A percentile compares a stretch with the other conserved stretches of the same genome.
Conservation (phyloP, 176 grass and related monocot genomes). For the Oryza meyeriana region DNA sequence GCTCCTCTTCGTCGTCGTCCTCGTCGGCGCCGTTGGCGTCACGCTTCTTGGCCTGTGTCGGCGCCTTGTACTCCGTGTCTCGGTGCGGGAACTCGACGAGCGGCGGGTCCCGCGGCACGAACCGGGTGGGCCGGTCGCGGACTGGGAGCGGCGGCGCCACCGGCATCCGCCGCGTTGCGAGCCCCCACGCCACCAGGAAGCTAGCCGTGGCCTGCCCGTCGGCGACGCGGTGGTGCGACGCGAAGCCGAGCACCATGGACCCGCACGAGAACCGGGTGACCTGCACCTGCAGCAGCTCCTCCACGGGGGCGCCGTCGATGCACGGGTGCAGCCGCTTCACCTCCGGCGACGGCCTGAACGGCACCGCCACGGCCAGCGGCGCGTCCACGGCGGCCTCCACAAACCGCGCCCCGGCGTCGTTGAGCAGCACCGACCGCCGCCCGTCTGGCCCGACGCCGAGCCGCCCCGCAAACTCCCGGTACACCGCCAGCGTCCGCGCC, state of each 20-base stretch:
- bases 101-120: constrained; percentile 32
- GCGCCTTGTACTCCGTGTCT: constrained; percentile 32
- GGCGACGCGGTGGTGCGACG: constrained; percentile 43
- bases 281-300: constrained; percentile 57
- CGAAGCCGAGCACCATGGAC: constrained; percentile 46
- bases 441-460: constrained; percentile 35
- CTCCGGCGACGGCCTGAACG: constrained; percentile 43
- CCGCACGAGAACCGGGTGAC: constrained; percentile 68
- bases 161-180: constrained; percentile 31
- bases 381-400: constrained; percentile 55
- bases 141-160: constrained; percentile 20
- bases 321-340: constrained; percentile 47
- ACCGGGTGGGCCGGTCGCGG: constrained; percentile 39
- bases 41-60: not conserved
- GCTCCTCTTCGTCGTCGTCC: not conserved
- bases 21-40: not conserved
- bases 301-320: constrained; percentile 28
- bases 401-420: constrained; percentile 48
- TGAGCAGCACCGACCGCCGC: constrained; percentile 38
- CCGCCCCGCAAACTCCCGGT: constrained; percentile 55
- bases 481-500: constrained; percentile 35
- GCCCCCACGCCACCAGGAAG: constrained; percentile 63
- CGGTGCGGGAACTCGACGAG: constrained; percentile 40
- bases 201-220: constrained; percentile 56
- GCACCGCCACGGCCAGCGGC: constrained; percentile 29